Evolutionary conservation across 2,329 filamentous ascomycete genomes (phyloP).

Genomic region (Ilyonectria sp.): DNA sequence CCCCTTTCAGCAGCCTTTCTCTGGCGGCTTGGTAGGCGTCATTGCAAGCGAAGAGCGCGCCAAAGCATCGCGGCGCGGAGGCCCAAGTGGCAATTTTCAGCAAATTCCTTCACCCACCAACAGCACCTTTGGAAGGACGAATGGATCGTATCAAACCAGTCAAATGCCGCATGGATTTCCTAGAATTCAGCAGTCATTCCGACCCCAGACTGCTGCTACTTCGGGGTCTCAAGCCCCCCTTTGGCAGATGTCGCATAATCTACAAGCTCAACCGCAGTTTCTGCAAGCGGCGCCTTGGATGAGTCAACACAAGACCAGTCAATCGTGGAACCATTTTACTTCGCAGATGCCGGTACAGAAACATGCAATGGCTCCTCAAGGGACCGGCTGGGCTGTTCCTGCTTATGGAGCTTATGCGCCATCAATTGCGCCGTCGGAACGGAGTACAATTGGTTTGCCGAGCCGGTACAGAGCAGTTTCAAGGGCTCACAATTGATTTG

Average conservation of each 20-base stretch:
- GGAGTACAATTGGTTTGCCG: conserved; percentile 35
- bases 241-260: conserved; percentile 20
- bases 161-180: conserved; percentile 33
- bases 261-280: conserved; percentile 33
- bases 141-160: background rate
- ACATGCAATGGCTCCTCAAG: background rate
- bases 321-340: conserved; percentile 14
- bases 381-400: conserved; percentile 18
- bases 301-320: conserved; percentile 10
- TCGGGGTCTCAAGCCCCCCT: conserved; percentile 19
- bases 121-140: conserved; percentile 21
- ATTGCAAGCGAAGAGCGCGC: conserved; percentile 37
- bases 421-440: conserved; percentile 36
- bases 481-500: background rate
- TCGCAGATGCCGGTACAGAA: background rate
- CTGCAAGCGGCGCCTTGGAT: conserved; percentile 27
- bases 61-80: conserved; percentile 28
- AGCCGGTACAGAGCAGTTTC: conserved; percentile 38
- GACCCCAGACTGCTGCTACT: conserved; percentile 16
- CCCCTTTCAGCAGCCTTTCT: conserved; percentile 19
- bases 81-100: conserved; percentile 34
- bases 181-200: conserved; percentile 12
- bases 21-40: conserved; percentile 32
- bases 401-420: conserved; percentile 24
- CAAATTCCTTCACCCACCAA: conserved; percentile 29